Percentiles rank a stretch among this genome's conserved stretches.
These are phyloP conservation scores for Scenedesmus sp. DNA, from an alignment of 163 green algal genomes.

Conservation along the genomic window DNA sequence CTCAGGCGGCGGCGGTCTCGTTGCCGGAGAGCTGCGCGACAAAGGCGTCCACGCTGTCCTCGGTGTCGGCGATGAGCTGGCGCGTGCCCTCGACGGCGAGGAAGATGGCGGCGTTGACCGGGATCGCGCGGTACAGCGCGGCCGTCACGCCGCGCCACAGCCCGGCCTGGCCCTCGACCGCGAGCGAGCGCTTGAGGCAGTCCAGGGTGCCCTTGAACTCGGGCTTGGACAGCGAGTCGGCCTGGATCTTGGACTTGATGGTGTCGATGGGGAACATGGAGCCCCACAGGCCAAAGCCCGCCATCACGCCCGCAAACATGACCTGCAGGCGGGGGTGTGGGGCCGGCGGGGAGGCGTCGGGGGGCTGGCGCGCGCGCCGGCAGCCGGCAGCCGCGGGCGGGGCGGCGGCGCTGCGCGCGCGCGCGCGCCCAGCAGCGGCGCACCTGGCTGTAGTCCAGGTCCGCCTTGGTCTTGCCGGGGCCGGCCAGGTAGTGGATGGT, in stretches of 20 bases:
- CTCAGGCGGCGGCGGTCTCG: slow-evolving; percentile 1
- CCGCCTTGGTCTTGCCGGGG: slow-evolving; percentile 54
- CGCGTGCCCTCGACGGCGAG: slow-evolving; percentile 42
- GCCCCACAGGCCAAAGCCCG: slow-evolving; percentile 63
- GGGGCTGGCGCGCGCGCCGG: no score
- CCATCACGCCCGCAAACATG: slow-evolving; percentile 55
- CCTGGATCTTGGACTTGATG: slow-evolving; percentile 65
- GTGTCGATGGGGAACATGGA: slow-evolving; percentile 68
- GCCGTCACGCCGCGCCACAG: slow-evolving; percentile 39
- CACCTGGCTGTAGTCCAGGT: slow-evolving; percentile 51
- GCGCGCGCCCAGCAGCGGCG: neutral
- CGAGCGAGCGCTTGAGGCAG: slow-evolving; percentile 38
- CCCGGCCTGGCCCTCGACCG: slow-evolving; percentile 3
- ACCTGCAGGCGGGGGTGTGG: slow-evolving; percentile 48
- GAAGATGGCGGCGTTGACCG: slow-evolving; percentile 46
- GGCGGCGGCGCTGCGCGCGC: neutral
- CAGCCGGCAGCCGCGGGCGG: no score
- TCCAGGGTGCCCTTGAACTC: slow-evolving; percentile 52
- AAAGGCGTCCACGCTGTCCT: slow-evolving; percentile 33
- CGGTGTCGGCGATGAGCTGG: slow-evolving; percentile 34
- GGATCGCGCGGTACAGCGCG: slow-evolving; percentile 42
- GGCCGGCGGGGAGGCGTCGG: no score
- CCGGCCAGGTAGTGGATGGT: slow-evolving; percentile 57
- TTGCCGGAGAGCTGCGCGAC: slow-evolving; percentile 21
- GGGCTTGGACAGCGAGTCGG: slow-evolving; percentile 36